Conservation (phyloP, 2,329 filamentous ascomycete species). For the Penicillium sp. region DNA sequence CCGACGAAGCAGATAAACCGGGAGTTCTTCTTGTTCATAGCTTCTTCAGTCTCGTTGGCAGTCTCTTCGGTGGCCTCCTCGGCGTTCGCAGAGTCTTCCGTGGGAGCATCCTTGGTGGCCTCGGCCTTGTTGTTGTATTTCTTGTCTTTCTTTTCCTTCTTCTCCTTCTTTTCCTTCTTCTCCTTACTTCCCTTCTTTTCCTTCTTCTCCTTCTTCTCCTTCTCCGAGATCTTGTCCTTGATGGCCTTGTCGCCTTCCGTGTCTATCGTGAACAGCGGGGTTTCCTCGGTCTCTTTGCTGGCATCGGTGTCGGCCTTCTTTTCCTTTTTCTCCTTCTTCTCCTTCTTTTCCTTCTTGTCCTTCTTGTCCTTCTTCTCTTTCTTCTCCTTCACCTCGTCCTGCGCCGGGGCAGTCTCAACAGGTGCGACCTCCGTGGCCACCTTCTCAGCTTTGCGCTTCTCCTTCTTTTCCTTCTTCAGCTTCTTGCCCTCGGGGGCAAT, state of each 20-base stretch:
- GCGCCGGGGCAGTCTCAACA: not conserved
- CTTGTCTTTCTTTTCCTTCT: constrained; percentile 16
- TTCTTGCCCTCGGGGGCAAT: constrained; percentile 32
- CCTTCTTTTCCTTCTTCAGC: constrained; percentile 28
- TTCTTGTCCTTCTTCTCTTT: constrained; percentile 15
- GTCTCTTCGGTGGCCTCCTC: constrained; percentile 9
- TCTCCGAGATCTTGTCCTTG: constrained; percentile 20
- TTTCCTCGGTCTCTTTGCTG: not conserved
- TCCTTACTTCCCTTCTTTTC: constrained; percentile 21
- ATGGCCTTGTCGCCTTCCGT: constrained; percentile 17
- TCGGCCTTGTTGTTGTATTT: constrained; percentile 24
- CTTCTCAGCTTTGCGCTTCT: constrained; percentile 15
- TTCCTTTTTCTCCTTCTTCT: constrained; percentile 9
- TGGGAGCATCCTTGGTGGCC: constrained; percentile 3
- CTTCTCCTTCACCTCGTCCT: constrained; percentile 19
- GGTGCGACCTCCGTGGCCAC: constrained; percentile 2
- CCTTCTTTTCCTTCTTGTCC: constrained; percentile 12
- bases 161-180: constrained; percentile 10
- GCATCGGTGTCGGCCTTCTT: constrained; percentile 3
- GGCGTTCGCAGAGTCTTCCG: constrained; percentile 6
- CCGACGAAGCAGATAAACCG: constrained; percentile 77
- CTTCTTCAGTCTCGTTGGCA: constrained; percentile 15
- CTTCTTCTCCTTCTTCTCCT: constrained; percentile 22
- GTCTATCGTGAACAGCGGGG: not conserved
- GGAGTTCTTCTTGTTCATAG: constrained; percentile 36